Evolutionary conservation across 2,329 filamentous ascomycete species (phyloP).

Genomic region (Ophiostoma piceae): DNA sequence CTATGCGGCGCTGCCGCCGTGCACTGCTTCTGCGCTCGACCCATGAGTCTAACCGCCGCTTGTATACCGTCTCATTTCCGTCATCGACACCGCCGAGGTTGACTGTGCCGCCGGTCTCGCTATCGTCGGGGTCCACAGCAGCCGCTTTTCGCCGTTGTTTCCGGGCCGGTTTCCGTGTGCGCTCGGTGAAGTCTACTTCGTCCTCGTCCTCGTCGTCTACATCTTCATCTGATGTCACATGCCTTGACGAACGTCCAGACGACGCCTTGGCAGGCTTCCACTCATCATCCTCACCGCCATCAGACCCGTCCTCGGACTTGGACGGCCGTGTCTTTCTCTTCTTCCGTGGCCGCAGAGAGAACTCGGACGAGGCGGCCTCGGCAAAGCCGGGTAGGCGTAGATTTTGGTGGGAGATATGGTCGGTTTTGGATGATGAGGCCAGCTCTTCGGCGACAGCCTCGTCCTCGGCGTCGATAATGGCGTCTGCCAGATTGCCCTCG

Average conservation of each 20-base stretch:
- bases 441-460: conserved; percentile 54
- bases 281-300: conserved; percentile 39
- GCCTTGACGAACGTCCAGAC: not conserved
- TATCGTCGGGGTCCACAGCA: conserved; percentile 17
- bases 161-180: conserved; percentile 13
- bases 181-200: conserved; percentile 30
- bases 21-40: conserved; percentile 47
- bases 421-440: conserved; percentile 41
- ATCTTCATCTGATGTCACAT: conserved; percentile 29
- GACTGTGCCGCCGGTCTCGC: conserved; percentile 36
- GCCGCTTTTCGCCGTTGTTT: conserved; percentile 33
- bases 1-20: conserved; percentile 36
- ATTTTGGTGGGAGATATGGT: conserved; percentile 63
- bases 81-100: conserved; percentile 68
- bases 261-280: conserved; percentile 26
- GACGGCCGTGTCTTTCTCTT: conserved; percentile 41
- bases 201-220: conserved; percentile 19
- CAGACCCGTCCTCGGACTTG: conserved; percentile 25
- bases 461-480: conserved; percentile 76
- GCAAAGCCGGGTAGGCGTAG: conserved; percentile 69
- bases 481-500: conserved; percentile 67
- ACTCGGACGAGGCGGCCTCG: conserved; percentile 47
- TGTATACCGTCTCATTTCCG: conserved; percentile 78
- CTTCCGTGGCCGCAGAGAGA: conserved; percentile 55
- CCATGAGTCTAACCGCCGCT: conserved; percentile 71